Evolutionary conservation across 2,329 filamentous ascomycete genomes (phyloP), one percentile per base, ranked within the genome.

Genomic region (Ceratocystis smalleyi): DNA sequence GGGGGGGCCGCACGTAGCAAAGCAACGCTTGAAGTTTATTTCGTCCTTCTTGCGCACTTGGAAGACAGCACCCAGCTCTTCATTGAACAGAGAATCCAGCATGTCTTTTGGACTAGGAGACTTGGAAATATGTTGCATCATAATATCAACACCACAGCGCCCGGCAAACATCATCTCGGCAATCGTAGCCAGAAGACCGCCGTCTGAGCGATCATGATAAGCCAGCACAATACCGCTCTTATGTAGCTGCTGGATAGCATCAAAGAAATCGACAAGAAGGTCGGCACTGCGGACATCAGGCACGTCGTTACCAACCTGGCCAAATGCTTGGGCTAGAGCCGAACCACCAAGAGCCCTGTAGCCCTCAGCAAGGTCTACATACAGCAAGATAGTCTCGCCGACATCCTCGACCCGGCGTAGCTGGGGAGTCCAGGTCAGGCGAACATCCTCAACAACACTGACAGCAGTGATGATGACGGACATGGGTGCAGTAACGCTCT

Each of bases 141-240:
- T 87, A 66, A 97, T 79, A 69, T 95, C 88, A 35, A 90, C 81
- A 67, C 92, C 94, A 71, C 89, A 95, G 64, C 91, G 87, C 32
- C 94, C 94, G 40, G 94, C 92, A 73, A 97, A 97, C 84, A 95
- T 95, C 94, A 97, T 97, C 76, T 99, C 94, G 2, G 86, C 89
- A 43, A 97, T 77, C 5, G 92, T 91, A 0, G 92, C 94, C 72
- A 97, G 83, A 8, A 97, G 78, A 71, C 94, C 94, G 73, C 92
- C 94, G 73, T 97, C 92, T 0, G 91, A 96, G 59, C 88, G 83
- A 74, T 97, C 94, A 73, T 97, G 94, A 73, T 97, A 97, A 2
- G 92, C 92, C 24, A 97, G 82, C 10, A 97, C 91, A 47, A 81
- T 75, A 54, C 77, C 76, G 68, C 75, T 78, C 74, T 80, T 77